Evolutionary conservation across 371 early-diverging fungal species (phyloP).

Genomic region (Mucor racemosus): DNA sequence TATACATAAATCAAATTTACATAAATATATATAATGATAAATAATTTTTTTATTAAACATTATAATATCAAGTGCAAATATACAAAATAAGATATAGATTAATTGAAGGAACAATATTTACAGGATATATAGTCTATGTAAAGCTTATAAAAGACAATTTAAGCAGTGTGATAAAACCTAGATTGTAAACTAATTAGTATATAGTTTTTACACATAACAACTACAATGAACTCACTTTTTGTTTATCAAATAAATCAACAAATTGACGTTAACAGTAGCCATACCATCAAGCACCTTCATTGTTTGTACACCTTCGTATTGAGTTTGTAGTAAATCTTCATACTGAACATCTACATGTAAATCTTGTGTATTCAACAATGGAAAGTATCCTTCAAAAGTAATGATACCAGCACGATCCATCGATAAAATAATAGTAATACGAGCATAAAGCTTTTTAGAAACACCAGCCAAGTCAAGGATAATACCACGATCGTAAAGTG

Average conservation of each 20-base stretch:
- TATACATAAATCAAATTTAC: too few relatives aligned
- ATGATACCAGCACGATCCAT: slow-evolving; percentile 93
- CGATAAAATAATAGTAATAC: slow-evolving; percentile 88
- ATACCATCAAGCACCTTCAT: slow-evolving; percentile 90
- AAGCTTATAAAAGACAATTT: background rate
- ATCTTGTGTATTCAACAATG: slow-evolving; percentile 74
- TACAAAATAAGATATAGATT: too few relatives aligned
- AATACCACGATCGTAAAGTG: slow-evolving; percentile 92
- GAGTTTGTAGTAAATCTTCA: slow-evolving; percentile 91
- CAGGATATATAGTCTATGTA: background rate
- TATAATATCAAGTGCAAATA: too few relatives aligned
- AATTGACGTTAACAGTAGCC: slow-evolving; percentile 95
- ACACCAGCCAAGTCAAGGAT: slow-evolving; percentile 84
- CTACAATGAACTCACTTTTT: slow-evolving; percentile 77
- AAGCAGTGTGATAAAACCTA: slow-evolving; percentile 25
- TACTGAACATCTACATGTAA: slow-evolving; percentile 85
- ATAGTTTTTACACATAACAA: background rate
- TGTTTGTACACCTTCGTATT: slow-evolving; percentile 91
- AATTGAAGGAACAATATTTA: background rate
- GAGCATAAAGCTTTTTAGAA: slow-evolving; percentile 82
- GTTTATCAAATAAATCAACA: slow-evolving; percentile 94
- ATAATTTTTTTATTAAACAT: too few relatives aligned
- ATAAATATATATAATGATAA: too few relatives aligned
- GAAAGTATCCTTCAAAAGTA: slow-evolving; percentile 80
- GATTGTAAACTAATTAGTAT: background rate